Conservation (phyloP, 306 rosid genomes). For the Trifolium dubium region DNA sequence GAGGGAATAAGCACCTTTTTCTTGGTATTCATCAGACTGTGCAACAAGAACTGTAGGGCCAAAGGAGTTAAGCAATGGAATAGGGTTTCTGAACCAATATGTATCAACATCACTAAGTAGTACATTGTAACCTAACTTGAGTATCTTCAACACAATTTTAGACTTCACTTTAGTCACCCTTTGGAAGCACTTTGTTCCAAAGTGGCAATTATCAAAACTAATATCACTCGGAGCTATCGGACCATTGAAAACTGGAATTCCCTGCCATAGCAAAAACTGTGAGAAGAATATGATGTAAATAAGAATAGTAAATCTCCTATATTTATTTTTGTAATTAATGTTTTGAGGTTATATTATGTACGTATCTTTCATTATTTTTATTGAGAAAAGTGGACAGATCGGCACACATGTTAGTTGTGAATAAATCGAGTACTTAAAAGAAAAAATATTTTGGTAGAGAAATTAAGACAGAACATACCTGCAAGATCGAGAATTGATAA, state of each 20-base stretch:
- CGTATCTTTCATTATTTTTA: neutral
- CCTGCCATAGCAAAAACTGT: constrained; percentile 52
- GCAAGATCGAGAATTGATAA: constrained; percentile 72
- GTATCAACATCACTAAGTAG: constrained; percentile 91
- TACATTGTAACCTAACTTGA: constrained; percentile 85
- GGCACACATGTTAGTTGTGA: neutral
- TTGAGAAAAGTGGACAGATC: neutral
- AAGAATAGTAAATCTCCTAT: neutral
- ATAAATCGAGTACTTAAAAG: neutral
- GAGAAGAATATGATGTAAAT: neutral
- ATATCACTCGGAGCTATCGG: constrained; percentile 70
- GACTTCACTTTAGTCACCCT: constrained; percentile 98
- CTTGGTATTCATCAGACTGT: constrained; percentile 86
- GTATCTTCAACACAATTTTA: constrained; percentile 76
- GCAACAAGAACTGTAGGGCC: constrained; percentile 75
- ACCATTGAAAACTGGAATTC: constrained; percentile 83
- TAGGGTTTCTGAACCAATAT: constrained; percentile 87
- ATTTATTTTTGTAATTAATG: neutral
- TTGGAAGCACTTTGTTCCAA: constrained; percentile 91
- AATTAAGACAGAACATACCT: constrained; percentile 54
- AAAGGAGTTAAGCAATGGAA: constrained; percentile 66
- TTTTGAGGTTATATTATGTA: neutral
- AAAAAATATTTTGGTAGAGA: constrained; percentile 6
- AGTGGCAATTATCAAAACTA: constrained; percentile 86
- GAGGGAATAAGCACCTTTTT: constrained; percentile 59